A percentile compares a stretch with the other conserved stretches of the same genome.
phyloP scores from a whole-genome alignment of 140 eudicot species.

The Flaveria floridana region DNA sequence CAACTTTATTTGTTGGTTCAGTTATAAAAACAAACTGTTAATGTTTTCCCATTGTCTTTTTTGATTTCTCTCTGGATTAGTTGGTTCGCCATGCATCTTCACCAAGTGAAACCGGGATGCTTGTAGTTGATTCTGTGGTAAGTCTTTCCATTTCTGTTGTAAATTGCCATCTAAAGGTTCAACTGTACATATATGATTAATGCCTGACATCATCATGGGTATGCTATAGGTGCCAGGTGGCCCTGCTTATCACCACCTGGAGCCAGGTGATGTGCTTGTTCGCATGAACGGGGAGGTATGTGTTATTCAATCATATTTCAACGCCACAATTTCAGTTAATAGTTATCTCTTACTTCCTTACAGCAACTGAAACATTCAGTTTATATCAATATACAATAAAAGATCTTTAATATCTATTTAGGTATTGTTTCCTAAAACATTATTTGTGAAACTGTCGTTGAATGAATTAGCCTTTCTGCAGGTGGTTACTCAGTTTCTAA shows the following conservation, averaged over 20 bases:
- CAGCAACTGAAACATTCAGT: slow-evolving; percentile 12
- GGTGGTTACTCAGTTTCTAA: slow-evolving; percentile 90
- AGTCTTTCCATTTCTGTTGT: slow-evolving; percentile 35
- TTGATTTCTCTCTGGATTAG: slow-evolving; percentile 45
- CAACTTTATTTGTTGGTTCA: slow-evolving; percentile 7
- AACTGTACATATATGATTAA: not conserved
- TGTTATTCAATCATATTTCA: slow-evolving; percentile 11
- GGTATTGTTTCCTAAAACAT: slow-evolving; percentile 9
- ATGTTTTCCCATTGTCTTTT: slow-evolving; percentile 16
- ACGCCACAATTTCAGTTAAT: slow-evolving; percentile 2
- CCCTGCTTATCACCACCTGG: slow-evolving; percentile 76
- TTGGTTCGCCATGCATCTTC: slow-evolving; percentile 94
- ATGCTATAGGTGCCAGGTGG: slow-evolving; percentile 92
- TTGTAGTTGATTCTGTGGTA: slow-evolving; percentile 95
- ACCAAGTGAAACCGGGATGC: slow-evolving; percentile 93
- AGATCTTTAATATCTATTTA: not conserved
- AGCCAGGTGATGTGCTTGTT: slow-evolving; percentile 95
- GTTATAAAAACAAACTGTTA: not conserved
- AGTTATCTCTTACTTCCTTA: not conserved
- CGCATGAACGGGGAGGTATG: slow-evolving; percentile 79
- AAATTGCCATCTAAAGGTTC: slow-evolving; percentile 2
- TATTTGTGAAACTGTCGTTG: slow-evolving; percentile 6
- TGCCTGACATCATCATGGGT: slow-evolving; percentile 24
- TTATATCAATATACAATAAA: not conserved
- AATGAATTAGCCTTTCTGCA: slow-evolving; percentile 39